Percentiles rank a stretch among this genome's conserved stretches.
These are phyloP conservation scores for Zasmidium cellare DNA, from an alignment of 2,329 filamentous ascomycete species.

Conservation along the genomic window DNA sequence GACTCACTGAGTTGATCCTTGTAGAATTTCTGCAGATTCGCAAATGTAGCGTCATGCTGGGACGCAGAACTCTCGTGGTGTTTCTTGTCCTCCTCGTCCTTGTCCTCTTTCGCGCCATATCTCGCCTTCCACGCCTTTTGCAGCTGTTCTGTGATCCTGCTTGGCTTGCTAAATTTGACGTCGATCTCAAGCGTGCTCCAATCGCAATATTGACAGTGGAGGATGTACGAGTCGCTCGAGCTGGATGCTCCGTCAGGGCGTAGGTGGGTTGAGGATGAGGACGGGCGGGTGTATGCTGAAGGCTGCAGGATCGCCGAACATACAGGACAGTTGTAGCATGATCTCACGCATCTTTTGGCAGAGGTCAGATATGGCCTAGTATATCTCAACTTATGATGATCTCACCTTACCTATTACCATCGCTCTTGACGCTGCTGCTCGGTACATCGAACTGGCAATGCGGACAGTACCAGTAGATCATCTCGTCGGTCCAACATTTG, in stretches of 20 bases:
- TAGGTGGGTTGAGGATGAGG: slow-evolving; percentile 12
- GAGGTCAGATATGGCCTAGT: slow-evolving; percentile 11
- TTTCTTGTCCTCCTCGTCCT: slow-evolving; percentile 34
- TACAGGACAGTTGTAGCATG: slow-evolving; percentile 91
- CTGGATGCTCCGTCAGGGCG: slow-evolving; percentile 20
- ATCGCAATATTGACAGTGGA: slow-evolving; percentile 87
- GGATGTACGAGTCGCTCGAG: slow-evolving; percentile 56
- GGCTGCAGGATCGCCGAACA: slow-evolving; percentile 71
- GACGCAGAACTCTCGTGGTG: slow-evolving; percentile 41
- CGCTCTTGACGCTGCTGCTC: slow-evolving; percentile 85
- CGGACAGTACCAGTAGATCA: slow-evolving; percentile 92
- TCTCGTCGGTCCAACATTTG: slow-evolving; percentile 88
- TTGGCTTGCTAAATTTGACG: slow-evolving; percentile 82
- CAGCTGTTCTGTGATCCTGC: slow-evolving; percentile 75
- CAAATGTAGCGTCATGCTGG: slow-evolving; percentile 70
- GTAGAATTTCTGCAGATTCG: slow-evolving; percentile 77
- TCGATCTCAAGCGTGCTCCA: slow-evolving; percentile 91
- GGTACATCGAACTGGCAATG: slow-evolving; percentile 95
- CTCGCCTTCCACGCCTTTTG: slow-evolving; percentile 31
- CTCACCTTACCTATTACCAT: slow-evolving; percentile 77
- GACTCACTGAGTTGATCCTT: slow-evolving; percentile 71
- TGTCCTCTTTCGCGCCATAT: slow-evolving; percentile 35
- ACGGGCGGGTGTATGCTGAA: not conserved
- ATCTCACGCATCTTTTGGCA: slow-evolving; percentile 65
- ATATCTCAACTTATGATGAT: not conserved